Base-by-base conservation (phyloP, 257 asterid species). In the Fraxinus cuspidata region DNA sequence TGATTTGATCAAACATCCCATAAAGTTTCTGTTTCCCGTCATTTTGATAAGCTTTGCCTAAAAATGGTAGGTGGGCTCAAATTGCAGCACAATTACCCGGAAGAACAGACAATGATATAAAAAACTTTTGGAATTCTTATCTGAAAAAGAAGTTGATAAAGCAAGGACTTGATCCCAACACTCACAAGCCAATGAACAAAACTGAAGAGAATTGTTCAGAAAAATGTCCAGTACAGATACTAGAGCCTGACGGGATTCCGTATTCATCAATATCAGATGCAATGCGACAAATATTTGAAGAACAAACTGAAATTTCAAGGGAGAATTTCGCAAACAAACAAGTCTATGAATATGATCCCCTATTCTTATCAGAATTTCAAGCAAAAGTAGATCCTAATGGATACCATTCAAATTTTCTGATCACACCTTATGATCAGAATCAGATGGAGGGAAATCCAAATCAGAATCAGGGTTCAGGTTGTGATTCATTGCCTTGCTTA, bases 51-150 rank as follows among this genome's bases (percentile, higher is more conserved):
- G 64, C 12, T 53, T 5, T 53, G 25, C 10, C 64, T 53, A 53
- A 18, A 51, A 53, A n/a, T 18, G 64, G 71, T 85, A 92, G 98
- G 84, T 90, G 98, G 97, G 96, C 98, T 63, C 96, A 92, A 81
- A 92, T 94, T 35, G 97, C 98, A 28, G 84, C 93, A 40, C 94
- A 92, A 23, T 74, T 94, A 56, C 98, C 94, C 0, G 97, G 97
- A 34, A 91, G 98, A 87, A 93, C 98, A 53, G 97, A 93, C 34
- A 93, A 93, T 16, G 98, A 92, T 89, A 89, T 94, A 13, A 94
- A 94, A 80, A 94, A 94, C 72, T 90, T 86, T 10, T 94, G 98
- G 96, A 89, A 94, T 75, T 92, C 98, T 4, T 80, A 81, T 80
- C 81, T 94, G 35, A 94, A 94, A 86, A 94, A 90, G 90, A 94